Base-by-base conservation (phyloP, 2,329 filamentous ascomycete genomes). In the Talaromyces sp. region DNA sequence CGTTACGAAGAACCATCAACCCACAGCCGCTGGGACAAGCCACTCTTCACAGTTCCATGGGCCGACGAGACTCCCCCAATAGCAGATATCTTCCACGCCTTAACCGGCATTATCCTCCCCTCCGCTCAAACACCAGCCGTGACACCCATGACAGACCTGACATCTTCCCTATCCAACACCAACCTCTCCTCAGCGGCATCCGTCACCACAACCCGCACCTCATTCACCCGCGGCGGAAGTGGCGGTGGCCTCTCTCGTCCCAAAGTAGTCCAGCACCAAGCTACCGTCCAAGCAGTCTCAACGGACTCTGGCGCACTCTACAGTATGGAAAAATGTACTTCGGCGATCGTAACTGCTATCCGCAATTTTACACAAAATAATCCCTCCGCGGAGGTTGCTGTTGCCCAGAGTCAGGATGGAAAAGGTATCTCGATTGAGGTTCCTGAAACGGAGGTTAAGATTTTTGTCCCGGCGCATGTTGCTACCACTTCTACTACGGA, bases 1-100 rank as follows among this genome's bases (percentile, higher is more conserved):
- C 78, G 85, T 53, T 87, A 86, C 65, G 85, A 87, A 71, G 85
- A 86, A 70, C 84, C 84, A n/a, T 85, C 83, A 64, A 83, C 82
- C 33, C 83, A 86, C 77, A 83, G 77, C 43, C 77, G 84, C 46
- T 87, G 84, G 84, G 84, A 87, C 66, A 83, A 83, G 43, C 84
- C 85, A 0, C 77, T 87, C 17, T 87, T 86, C 73, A 85, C 82
- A 9, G 79, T 86, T 1, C 79, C 82, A 5, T 80, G 78, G 61
- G 75, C 79, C 51, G 84, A 87, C 63, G 65, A 75, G 6, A 74
- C 76, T 14, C 82, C 83, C 6, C 83, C 83, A 10, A 77, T 76
- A 54, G 78, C 82, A 39, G 78, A 81, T 37, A 86, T 87, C 60
- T 87, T 84, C 82, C 80, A 82, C 36, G 82, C 83, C 2, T 63